These are phyloP conservation scores for Blastocystis sp. DNA, from an alignment of 352 stramenopile species.

Conservation along the genomic window DNA sequence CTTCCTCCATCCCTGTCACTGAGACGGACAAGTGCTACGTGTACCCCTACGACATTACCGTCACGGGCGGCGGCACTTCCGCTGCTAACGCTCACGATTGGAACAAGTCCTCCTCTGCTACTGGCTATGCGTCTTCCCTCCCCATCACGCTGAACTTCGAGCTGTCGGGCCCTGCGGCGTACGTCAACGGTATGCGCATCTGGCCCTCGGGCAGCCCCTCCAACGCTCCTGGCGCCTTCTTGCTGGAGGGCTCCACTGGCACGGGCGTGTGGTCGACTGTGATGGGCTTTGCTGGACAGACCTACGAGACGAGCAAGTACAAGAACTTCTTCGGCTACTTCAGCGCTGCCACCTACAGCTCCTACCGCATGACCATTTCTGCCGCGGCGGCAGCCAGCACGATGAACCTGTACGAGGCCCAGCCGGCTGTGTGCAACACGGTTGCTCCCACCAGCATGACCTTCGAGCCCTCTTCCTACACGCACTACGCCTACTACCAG, in stretches of 20 bases:
- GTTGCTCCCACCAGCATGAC: background rate
- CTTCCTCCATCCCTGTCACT: background rate
- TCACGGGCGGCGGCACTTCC: background rate
- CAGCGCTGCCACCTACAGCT: background rate
- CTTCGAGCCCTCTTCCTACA: background rate
- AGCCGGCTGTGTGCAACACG: background rate
- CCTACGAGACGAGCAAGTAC: background rate
- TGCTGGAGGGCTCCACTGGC: background rate
- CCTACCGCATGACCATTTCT: background rate
- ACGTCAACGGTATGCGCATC: conserved; percentile 13
- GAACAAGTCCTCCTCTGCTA: background rate
- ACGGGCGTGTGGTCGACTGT: background rate
- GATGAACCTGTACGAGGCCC: background rate
- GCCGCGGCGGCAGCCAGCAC: background rate
- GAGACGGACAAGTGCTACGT: background rate
- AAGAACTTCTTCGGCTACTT: background rate
- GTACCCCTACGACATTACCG: background rate
- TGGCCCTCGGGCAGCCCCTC: background rate
- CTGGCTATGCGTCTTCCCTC: background rate
- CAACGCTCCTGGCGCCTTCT: background rate
- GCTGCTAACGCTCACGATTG: background rate
- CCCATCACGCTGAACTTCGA: background rate
- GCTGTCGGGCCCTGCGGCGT: background rate
- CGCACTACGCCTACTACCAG: conserved; percentile 1
- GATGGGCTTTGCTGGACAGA: background rate